Conservation (phyloP, 805 yeast genomes). For the Candida maesae region DNA sequence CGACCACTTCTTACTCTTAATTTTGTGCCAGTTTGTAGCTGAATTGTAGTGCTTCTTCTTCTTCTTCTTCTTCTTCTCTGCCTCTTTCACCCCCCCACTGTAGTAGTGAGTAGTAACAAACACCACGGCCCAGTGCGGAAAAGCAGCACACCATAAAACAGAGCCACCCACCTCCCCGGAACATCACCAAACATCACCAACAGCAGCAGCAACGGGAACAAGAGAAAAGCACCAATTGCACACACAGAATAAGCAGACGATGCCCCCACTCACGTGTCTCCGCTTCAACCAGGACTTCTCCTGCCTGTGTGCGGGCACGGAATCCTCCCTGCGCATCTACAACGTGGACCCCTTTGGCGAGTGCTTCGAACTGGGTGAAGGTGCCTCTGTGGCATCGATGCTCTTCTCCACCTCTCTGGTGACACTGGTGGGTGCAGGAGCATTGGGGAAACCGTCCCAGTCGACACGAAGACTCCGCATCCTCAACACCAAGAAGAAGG, state of each 20-base stretch:
- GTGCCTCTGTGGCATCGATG: slow-evolving; percentile 75
- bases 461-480: slow-evolving; percentile 61
- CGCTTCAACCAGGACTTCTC: slow-evolving; percentile 73
- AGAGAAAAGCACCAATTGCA: too few species aligned
- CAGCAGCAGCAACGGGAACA: too few species aligned
- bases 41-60: not conserved
- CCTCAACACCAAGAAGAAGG: slow-evolving; percentile 65
- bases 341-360: slow-evolving; percentile 86
- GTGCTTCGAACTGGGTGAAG: slow-evolving; percentile 48
- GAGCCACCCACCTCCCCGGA: too few species aligned
- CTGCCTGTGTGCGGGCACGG: slow-evolving; percentile 72
- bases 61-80: not conserved
- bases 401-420: slow-evolving; percentile 82
- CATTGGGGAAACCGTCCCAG: slow-evolving; percentile 49
- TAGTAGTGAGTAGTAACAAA: too few species aligned
- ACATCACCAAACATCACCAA: too few species aligned
- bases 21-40: too few species aligned
- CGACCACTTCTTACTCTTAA: too few species aligned
- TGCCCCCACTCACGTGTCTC: slow-evolving; percentile 1
- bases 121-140: not conserved
- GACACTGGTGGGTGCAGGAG: slow-evolving; percentile 79
- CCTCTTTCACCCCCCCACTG: not conserved
- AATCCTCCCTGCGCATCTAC: slow-evolving; percentile 64
- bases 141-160: too few species aligned
- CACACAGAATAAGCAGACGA: not conserved